Conservation (phyloP, 1,139 yeast genomes). For the Sugiyamaella xylanicola region DNA sequence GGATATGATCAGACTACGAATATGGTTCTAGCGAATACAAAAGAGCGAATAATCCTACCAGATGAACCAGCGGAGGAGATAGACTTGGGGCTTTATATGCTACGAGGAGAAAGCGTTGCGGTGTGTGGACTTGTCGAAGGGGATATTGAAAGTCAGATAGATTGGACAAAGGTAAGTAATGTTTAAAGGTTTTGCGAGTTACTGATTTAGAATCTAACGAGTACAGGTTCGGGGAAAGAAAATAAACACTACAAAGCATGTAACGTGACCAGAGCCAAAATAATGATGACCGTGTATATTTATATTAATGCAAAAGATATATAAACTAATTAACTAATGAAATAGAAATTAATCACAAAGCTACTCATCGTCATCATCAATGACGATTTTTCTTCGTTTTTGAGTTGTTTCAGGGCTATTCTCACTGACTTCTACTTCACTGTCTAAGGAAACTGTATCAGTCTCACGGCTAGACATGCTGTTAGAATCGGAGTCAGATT, state of each 20-base stretch:
- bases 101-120: slow-evolving; percentile 84
- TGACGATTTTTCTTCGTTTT: slow-evolving; percentile 17
- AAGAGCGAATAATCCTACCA: slow-evolving; percentile 51
- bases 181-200: not conserved
- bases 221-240: slow-evolving; percentile 36
- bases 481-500: not conserved
- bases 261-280: slow-evolving; percentile 22
- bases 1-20: slow-evolving; percentile 86
- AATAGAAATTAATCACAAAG: not conserved
- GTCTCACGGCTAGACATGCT: not conserved
- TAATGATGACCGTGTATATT: slow-evolving; percentile 9
- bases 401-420: not conserved
- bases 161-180: slow-evolving; percentile 55
- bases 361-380: slow-evolving; percentile 27
- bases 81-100: slow-evolving; percentile 63
- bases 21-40: slow-evolving; percentile 61
- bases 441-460: no score
- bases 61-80: slow-evolving; percentile 56
- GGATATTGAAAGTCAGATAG: slow-evolving; percentile 51
- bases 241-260: slow-evolving; percentile 37
- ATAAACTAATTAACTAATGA: not conserved
- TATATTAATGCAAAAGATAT: slow-evolving; percentile 14
- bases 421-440: slow-evolving; percentile 8
- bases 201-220: not conserved
- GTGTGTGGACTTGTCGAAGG: slow-evolving; percentile 72